These are phyloP conservation scores for Trichothecium sympodiale DNA, from an alignment of 2,329 filamentous ascomycete genomes.

Conservation along the genomic window DNA sequence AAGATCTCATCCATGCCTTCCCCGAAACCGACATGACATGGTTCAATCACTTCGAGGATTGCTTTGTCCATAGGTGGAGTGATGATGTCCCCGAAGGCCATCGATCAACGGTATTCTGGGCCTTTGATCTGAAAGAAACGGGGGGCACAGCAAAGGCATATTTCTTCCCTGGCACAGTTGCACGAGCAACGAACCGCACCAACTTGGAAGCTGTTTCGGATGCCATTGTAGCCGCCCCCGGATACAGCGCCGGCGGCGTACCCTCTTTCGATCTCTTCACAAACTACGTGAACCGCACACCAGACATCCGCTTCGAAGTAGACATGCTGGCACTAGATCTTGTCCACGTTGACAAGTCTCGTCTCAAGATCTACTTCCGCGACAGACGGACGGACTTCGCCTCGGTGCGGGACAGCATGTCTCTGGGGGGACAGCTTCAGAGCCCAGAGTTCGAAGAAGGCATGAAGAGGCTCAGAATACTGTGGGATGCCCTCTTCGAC, in stretches of 20 bases:
- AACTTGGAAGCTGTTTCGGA: slow-evolving; percentile 7
- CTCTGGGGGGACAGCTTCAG: slow-evolving; percentile 10
- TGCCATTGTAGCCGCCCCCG: slow-evolving; percentile 10
- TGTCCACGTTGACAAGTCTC: slow-evolving; percentile 13
- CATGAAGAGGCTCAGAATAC: slow-evolving; percentile 6
- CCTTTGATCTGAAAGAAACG: slow-evolving; percentile 13
- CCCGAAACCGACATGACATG: slow-evolving; percentile 10
- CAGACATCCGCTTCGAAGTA: slow-evolving; percentile 2
- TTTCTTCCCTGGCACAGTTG: slow-evolving; percentile 13
- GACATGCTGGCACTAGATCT: slow-evolving; percentile 23
- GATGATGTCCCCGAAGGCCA: slow-evolving; percentile 3
- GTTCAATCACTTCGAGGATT: slow-evolving; percentile 8
- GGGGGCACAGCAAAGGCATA: slow-evolving; percentile 12
- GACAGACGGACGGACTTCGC: slow-evolving; percentile 16
- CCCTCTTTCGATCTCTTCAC: slow-evolving; percentile 3
- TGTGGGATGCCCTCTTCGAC: slow-evolving; percentile 11
- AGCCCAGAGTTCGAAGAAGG: slow-evolving; percentile 5
- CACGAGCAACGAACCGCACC: slow-evolving; percentile 4
- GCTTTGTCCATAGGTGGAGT: not conserved
- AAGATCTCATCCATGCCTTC: slow-evolving; percentile 1
- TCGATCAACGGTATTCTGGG: slow-evolving; percentile 13
- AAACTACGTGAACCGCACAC: slow-evolving; percentile 1
- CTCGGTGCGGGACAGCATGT: slow-evolving; percentile 14
- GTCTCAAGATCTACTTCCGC: slow-evolving; percentile 26
- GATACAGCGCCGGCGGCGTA: not conserved